Conservation (phyloP, 768 basidiomycete species). For the Gautieria morchelliformis region DNA sequence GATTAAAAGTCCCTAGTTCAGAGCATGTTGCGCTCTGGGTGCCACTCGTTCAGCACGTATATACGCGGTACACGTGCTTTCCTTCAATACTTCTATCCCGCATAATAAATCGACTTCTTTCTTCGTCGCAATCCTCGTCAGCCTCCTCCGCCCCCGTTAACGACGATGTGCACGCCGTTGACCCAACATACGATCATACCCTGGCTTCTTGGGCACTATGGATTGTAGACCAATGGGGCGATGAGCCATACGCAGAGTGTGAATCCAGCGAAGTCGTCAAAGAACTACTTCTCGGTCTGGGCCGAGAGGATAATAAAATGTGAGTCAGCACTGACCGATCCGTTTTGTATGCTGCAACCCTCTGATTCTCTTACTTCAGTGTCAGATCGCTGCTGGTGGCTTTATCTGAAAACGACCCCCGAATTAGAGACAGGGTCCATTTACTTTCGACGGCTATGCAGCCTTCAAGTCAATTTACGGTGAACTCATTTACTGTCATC, state of each 20-base stretch:
- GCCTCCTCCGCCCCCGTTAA: conserved; percentile 11
- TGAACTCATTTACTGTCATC: background rate
- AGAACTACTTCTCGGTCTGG: conserved; percentile 33
- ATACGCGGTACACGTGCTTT: conserved; percentile 46
- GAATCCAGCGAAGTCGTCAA: conserved; percentile 36
- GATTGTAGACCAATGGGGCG: conserved; percentile 36
- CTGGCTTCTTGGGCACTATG: conserved; percentile 66
- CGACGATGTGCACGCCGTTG: conserved; percentile 17
- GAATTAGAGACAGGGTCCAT: conserved; percentile 16
- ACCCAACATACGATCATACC: conserved; percentile 43
- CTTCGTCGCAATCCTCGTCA: background rate
- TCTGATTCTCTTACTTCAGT: conserved; percentile 7
- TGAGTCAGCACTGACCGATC: conserved; percentile 17
- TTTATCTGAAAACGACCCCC: conserved; percentile 28
- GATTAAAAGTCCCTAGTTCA: conserved; percentile 39
- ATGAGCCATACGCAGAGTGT: conserved; percentile 22
- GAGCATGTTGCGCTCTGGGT: conserved; percentile 52
- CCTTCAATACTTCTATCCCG: conserved; percentile 36
- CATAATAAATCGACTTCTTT: conserved; percentile 31
- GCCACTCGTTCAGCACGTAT: conserved; percentile 51
- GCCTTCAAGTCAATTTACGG: background rate
- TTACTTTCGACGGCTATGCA: background rate
- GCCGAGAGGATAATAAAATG: conserved; percentile 23
- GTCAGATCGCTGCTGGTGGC: conserved; percentile 29
- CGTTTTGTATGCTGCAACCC: background rate